A percentile compares a stretch with the other conserved stretches of the same genome.
These are phyloP conservation scores for Hydnomerulius pinastri DNA, from an alignment of 768 basidiomycete species.

Conservation along the genomic window DNA sequence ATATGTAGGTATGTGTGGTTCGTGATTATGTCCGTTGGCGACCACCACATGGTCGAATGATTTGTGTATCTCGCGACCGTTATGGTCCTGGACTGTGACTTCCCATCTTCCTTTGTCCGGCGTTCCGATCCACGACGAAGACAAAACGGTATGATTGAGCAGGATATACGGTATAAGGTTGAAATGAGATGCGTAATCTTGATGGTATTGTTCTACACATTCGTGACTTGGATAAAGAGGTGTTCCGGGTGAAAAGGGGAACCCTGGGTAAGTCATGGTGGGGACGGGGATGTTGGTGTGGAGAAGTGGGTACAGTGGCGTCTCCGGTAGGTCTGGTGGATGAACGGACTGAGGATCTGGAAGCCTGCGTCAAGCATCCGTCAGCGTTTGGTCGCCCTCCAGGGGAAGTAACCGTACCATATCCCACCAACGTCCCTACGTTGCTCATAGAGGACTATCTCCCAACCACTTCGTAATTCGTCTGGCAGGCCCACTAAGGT, in stretches of 20 bases:
- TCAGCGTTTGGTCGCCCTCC: not conserved
- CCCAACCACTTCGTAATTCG: conserved; percentile 39
- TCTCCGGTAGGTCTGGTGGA: conserved; percentile 55
- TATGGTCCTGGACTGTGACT: conserved; percentile 32
- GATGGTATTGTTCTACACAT: conserved; percentile 48
- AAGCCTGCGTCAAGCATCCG: conserved; percentile 25
- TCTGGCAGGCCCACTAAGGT: conserved; percentile 49
- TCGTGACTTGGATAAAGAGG: conserved; percentile 53
- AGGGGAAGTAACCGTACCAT: conserved; percentile 39
- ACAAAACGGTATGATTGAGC: conserved; percentile 45
- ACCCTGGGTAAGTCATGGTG: conserved; percentile 57
- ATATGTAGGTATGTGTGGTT: conserved; percentile 48
- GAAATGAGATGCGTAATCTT: conserved; percentile 39
- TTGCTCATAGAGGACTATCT: conserved; percentile 56
- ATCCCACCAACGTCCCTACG: conserved; percentile 55
- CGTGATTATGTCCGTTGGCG: conserved; percentile 57
- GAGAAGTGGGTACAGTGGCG: conserved; percentile 54
- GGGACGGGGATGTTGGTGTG: conserved; percentile 58
- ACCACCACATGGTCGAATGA: conserved; percentile 56
- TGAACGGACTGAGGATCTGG: conserved; percentile 31
- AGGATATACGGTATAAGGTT: conserved; percentile 42
- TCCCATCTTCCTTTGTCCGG: conserved; percentile 45
- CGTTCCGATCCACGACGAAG: conserved; percentile 46
- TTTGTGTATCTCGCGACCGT: conserved; percentile 22
- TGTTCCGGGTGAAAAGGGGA: conserved; percentile 52